Conservation (phyloP, 2,329 filamentous ascomycete genomes). For the Calycina herbarum region DNA sequence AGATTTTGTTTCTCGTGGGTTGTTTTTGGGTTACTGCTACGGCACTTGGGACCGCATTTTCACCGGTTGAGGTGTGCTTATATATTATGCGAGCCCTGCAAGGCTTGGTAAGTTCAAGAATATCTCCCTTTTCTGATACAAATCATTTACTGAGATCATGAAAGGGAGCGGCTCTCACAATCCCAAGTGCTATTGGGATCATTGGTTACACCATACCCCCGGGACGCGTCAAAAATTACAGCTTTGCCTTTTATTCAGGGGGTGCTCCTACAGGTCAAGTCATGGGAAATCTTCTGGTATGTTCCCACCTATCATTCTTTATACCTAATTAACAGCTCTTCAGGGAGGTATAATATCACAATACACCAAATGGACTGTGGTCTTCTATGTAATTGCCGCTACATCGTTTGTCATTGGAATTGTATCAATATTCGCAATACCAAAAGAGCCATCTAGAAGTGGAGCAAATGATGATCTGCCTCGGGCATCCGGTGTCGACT, state of each 20-base stretch:
- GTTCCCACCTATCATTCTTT: background rate
- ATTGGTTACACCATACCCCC: slow-evolving; percentile 67
- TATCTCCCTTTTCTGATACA: too few relatives aligned
- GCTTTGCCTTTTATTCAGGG: slow-evolving; percentile 64
- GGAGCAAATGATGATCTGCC: slow-evolving; percentile 9
- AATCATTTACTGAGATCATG: too few relatives aligned
- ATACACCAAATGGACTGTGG: slow-evolving; percentile 65
- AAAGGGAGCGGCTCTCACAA: slow-evolving; percentile 57
- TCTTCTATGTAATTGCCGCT: slow-evolving; percentile 65
- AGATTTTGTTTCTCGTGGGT: slow-evolving; percentile 47
- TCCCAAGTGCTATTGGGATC: slow-evolving; percentile 71
- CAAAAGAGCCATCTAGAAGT: slow-evolving; percentile 44
- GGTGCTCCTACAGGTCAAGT: slow-evolving; percentile 65
- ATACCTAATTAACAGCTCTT: slow-evolving; percentile 35
- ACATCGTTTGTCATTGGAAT: slow-evolving; percentile 57
- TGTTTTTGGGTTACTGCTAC: slow-evolving; percentile 61
- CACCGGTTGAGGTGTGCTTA: slow-evolving; percentile 67
- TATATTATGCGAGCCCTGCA: slow-evolving; percentile 66
- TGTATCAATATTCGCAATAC: slow-evolving; percentile 60
- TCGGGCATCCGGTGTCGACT: slow-evolving; percentile 55
- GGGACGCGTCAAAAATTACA: slow-evolving; percentile 69
- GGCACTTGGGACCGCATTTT: slow-evolving; percentile 61
- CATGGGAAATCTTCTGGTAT: slow-evolving; percentile 53
- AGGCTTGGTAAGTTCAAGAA: slow-evolving; percentile 48
- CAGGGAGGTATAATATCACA: slow-evolving; percentile 61